phyloP scores from a whole-genome alignment of 2,329 filamentous ascomycete genomes.

The Chrysosporium keratinophilum region DNA sequence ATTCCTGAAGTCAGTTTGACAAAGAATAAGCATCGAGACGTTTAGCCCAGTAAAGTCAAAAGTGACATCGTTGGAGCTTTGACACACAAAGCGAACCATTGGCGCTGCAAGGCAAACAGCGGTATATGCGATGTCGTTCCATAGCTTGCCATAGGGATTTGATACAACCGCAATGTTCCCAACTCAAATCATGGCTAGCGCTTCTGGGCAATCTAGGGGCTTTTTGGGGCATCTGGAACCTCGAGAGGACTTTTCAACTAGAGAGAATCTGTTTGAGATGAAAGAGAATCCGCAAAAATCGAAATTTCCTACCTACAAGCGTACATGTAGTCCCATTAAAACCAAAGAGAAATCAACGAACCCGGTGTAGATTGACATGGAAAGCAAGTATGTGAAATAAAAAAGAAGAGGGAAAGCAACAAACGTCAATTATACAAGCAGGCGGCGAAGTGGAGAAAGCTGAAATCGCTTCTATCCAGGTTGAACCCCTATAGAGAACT shows the following conservation, averaged over 20 bases:
- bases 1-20: constrained; percentile 5
- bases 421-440: constrained; percentile 11
- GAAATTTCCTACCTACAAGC: not conserved
- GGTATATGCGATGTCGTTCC: not conserved
- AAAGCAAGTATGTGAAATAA: constrained; percentile 9
- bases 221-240: not conserved
- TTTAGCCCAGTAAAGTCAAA: not conserved
- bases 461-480: not conserved
- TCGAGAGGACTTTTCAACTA: not conserved
- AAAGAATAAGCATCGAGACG: not conserved
- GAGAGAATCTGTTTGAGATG: no score
- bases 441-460: constrained; percentile 9
- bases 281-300: not conserved
- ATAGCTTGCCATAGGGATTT: not conserved
- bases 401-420: constrained; percentile 12
- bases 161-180: not conserved
- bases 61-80: not conserved
- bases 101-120: not conserved
- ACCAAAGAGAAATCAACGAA: not conserved
- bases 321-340: not conserved
- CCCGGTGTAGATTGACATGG: not conserved
- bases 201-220: not conserved
- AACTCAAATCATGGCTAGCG: not conserved
- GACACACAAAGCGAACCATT: not conserved
- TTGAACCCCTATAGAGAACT: not conserved